Evolutionary conservation across 192 early-diverging fungal species (phyloP), one percentile per base, ranked within the genome.

Genomic region (Gorgonomyces haynaldii): DNA sequence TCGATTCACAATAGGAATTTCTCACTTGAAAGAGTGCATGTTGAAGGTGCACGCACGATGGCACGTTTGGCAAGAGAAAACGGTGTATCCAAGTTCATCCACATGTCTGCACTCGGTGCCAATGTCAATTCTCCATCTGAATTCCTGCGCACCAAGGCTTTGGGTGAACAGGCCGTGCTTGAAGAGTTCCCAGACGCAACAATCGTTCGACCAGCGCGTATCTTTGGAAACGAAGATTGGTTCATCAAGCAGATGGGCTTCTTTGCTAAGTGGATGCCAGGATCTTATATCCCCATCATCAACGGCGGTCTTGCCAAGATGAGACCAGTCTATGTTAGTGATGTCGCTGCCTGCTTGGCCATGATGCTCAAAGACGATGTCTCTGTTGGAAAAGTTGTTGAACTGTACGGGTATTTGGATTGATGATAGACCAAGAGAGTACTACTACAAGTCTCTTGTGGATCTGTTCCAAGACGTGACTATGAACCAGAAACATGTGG

Each of bases 191-290:
- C 95, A 30, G 81, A 83, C 19, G 89, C 84, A 39, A 94, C 86
- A 50, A 91, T 98, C 65, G 85, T 98, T 34, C 89, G 95, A 43
- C 85, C 90, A 17, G 76, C 78, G 25, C 79, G 70, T 31, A 82
- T 96, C 68, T 92, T 82, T 46, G 95, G 95, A 39, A 66, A 80
- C 50, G 95, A 98, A 60, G 91, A 96, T 69, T 68, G 81, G 47
- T 89, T 98, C 71, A 81, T 87, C 65, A 90, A 89, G 69, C 76
- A 82, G 63, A 79, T 91, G 37, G 89, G 86, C 51, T 70, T 76
- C 43, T 67, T 50, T 37, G 38, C 57, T 16, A 64, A 68, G 36
- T 58, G 53, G 64, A 25, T 56, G 10, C 57, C 50, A 28, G 37
- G 35, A n/a, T 29, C 3, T 40, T 10, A 25, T 28, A 74, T 83